Percentiles rank a stretch among this genome's conserved stretches.
These are phyloP conservation scores for Solanum megistacrolobum DNA, from an alignment of 257 asterid genomes.

Conservation along the genomic window DNA sequence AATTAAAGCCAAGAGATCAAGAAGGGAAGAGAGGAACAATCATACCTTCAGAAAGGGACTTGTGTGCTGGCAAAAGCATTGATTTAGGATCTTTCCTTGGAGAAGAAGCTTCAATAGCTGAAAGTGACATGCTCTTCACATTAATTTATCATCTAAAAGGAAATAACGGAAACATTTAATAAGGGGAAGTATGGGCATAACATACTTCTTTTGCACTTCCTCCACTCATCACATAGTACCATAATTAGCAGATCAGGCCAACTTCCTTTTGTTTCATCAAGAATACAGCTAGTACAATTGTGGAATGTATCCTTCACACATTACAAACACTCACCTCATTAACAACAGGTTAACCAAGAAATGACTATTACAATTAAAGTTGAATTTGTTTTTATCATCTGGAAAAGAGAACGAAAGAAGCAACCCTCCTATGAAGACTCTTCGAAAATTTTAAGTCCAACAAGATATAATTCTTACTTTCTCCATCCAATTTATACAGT, in stretches of 20 bases:
- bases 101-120: constrained; percentile 91
- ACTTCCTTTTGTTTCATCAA: constrained; percentile 76
- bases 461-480: not conserved
- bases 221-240: constrained; percentile 86
- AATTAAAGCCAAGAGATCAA: not conserved
- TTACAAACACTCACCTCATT: not conserved
- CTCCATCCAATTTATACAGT: not conserved
- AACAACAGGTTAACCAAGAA: constrained; percentile 2
- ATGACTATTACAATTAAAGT: not conserved
- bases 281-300: constrained; percentile 36
- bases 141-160: not conserved
- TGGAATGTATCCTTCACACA: constrained; percentile 52
- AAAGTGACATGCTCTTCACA: constrained; percentile 5
- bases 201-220: constrained; percentile 93
- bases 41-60: constrained; percentile 44
- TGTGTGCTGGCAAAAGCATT: constrained; percentile 45
- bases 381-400: not conserved
- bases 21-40: not conserved
- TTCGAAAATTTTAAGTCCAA: not conserved
- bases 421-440: not conserved
- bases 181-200: not conserved
- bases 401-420: not conserved
- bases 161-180: not conserved
- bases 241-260: constrained; percentile 75
- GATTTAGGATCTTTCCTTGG: constrained; percentile 79